A percentile compares a stretch with the other conserved stretches of the same genome.
phyloP scores from a whole-genome alignment of 2,329 filamentous ascomycete species.

The Fonsecaea monophora region DNA sequence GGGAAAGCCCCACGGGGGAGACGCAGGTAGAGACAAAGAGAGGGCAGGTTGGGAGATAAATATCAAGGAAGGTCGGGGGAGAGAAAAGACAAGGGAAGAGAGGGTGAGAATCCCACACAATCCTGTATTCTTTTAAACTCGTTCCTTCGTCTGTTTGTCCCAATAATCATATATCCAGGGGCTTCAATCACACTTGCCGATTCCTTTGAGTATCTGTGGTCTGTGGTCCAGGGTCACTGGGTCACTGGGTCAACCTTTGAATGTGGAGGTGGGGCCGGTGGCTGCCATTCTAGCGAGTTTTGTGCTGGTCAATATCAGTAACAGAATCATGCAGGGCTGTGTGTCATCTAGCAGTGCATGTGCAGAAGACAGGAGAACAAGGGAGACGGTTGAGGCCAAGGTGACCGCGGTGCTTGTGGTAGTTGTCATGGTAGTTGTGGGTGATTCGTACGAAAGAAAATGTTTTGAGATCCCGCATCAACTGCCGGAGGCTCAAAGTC shows the following conservation, averaged over 20 bases:
- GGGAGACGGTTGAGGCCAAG: too few relatives aligned
- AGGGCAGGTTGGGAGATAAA: background rate
- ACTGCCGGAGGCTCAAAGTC: constrained; percentile 7
- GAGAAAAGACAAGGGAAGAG: background rate
- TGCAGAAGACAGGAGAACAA: too few relatives aligned
- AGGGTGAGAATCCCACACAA: background rate
- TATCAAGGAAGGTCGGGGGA: background rate
- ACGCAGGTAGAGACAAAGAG: background rate
- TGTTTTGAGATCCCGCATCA: constrained; percentile 6
- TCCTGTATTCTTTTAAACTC: background rate
- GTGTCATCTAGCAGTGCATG: too few relatives aligned
- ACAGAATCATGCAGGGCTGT: background rate
- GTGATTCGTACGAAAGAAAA: too few relatives aligned
- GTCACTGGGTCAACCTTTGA: background rate
- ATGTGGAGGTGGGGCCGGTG: constrained; percentile 19
- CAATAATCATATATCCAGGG: background rate
- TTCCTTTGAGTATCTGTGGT: background rate
- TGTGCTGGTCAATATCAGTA: background rate
- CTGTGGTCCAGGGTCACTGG: background rate
- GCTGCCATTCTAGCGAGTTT: background rate
- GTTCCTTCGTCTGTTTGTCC: background rate
- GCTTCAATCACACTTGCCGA: background rate
- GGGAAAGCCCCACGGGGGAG: constrained; percentile 4
- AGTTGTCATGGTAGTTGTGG: too few relatives aligned
- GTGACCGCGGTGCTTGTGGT: too few relatives aligned